Evolutionary conservation across 2,329 filamentous ascomycete species (phyloP), one percentile per base, ranked within the genome.

Genomic region (Fusarium abutilonis): DNA sequence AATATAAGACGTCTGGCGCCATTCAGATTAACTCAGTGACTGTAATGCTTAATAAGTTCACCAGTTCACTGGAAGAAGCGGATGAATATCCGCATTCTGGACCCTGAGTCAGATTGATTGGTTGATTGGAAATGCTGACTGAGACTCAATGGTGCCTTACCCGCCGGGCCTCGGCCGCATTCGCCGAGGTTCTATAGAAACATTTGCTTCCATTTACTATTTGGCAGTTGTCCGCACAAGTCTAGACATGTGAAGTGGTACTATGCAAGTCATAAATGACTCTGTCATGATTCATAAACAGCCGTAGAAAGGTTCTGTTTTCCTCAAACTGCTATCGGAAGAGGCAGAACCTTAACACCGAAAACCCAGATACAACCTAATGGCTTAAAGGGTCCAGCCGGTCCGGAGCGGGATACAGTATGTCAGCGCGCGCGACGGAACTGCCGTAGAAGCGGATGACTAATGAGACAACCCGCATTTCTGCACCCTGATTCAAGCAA

Each of bases 91-190:
- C 56, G 56, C 48, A 28, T 40, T 13, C 53, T 55, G 47, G 40
- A 32, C 54, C 59, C 53, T 53, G 60, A 59, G 50, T 63, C 56
- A 59, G 52, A 54, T 36, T 36, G n/a, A 62, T 47, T 50, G 28
- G 56, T 6, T 26, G 61, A 65, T 65, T 65, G 57, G 38, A 66
- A 66, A 65, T 65, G 63, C 62, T 65, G 50, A 65, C 63, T 43
- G 49, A 64, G 36, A 49, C 32, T 46, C 44, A 66, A 55, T 46
- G 39, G 49, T 21, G 31, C 47, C 63, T 62, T 62, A 62, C 63
- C 31, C 38, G 29, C 53, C 53, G 57, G 21, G 52, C 56, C 49
- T 65, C 57, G 62, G 57, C 45, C 56, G 62, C 63, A 43, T 66
- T 65, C 63, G 62, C 63, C 63, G 62, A 66, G 62, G 62, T 66